Evolutionary conservation across 257 asterid species (phyloP).

Genomic region (Solanum bulbocastanum): DNA sequence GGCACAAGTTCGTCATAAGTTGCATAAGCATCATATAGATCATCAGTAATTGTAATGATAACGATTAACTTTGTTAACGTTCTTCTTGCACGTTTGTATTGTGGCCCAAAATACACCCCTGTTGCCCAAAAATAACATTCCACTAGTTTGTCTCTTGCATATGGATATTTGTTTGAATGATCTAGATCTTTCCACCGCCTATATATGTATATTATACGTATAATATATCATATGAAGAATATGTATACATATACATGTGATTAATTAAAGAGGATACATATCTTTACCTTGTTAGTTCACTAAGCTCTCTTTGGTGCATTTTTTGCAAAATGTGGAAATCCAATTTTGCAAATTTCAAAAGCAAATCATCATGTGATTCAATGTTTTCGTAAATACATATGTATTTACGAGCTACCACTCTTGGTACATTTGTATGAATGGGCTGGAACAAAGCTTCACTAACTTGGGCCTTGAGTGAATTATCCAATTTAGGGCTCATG

Average conservation of each 20-base stretch:
- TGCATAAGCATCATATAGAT: background rate
- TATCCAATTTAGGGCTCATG: background rate
- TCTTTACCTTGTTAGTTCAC: background rate
- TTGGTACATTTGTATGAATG: background rate
- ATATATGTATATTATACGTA: background rate
- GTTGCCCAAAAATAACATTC: background rate
- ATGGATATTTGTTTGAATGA: background rate
- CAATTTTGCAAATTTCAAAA: background rate
- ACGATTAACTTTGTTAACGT: background rate
- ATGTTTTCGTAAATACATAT: background rate
- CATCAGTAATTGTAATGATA: background rate
- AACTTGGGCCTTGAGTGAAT: background rate
- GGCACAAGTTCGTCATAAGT: background rate
- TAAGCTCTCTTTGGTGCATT: background rate
- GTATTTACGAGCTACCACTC: background rate
- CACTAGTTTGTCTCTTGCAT: background rate
- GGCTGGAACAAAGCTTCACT: background rate
- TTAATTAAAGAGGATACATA: too few relatives aligned
- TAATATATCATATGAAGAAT: background rate
- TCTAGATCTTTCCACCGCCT: conserved; percentile 6
- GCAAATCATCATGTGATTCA: background rate
- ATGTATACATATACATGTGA: too few relatives aligned
- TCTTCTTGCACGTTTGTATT: background rate
- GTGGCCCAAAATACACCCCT: background rate
- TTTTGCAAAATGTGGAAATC: background rate